phyloP scores from a whole-genome alignment of 1,284 basidiomycete species.

The Cryptococcus amylolentus region DNA sequence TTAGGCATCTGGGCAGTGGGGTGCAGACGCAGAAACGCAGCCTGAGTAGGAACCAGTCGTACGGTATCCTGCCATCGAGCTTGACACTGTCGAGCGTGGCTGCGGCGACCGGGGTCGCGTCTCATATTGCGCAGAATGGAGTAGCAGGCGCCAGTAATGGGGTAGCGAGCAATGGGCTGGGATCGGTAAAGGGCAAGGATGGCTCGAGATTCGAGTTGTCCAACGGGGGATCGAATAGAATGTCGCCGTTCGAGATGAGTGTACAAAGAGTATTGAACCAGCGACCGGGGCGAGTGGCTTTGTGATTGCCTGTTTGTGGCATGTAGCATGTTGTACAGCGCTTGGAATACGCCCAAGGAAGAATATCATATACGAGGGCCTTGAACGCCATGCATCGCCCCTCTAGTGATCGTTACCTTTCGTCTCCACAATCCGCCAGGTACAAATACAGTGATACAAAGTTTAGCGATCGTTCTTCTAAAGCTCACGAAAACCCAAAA shows the following conservation, averaged over 20 bases:
- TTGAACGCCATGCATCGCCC: neutral
- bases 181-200: neutral
- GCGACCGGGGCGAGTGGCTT: constrained; percentile 19
- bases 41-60: constrained; percentile 1
- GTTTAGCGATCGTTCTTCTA: neutral
- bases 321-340: neutral
- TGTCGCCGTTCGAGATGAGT: constrained; percentile 42
- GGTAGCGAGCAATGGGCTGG: constrained; percentile 2
- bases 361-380: neutral
- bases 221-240: constrained; percentile 25
- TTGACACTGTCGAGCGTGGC: neutral
- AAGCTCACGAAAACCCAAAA: constrained; percentile 9
- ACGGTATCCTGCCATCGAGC: neutral
- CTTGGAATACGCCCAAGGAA: neutral
- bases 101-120: neutral
- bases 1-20: constrained; percentile 21
- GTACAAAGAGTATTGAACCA: constrained; percentile 38
- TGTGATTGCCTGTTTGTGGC: neutral
- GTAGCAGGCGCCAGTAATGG: neutral
- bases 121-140: no score
- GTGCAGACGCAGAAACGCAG: constrained; percentile 1
- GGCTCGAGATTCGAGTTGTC: neutral
- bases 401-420: neutral
- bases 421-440: neutral
- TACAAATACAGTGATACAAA: neutral